phyloP scores from a whole-genome alignment of 208 protist species.

The Wallacemonas sp. region DNA sequence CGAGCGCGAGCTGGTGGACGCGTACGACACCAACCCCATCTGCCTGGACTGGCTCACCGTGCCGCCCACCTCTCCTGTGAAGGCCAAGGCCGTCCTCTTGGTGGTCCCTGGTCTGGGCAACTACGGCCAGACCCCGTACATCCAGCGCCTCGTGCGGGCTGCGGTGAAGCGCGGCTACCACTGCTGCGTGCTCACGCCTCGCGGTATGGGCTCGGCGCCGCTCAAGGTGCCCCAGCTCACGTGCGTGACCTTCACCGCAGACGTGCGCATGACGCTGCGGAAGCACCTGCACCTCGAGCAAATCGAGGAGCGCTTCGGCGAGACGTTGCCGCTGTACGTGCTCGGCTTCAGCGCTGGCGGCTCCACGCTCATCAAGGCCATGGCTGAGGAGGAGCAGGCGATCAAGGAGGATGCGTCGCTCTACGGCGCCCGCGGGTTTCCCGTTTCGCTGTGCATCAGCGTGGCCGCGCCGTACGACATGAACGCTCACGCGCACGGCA shows the following conservation, averaged over 20 bases:
- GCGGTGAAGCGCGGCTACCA: conserved; percentile 34
- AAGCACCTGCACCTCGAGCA: conserved; percentile 24
- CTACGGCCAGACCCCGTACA: conserved; percentile 44
- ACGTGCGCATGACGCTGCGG: conserved; percentile 34
- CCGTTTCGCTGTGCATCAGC: conserved; percentile 26
- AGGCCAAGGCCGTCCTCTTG: conserved; percentile 42
- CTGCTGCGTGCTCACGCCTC: conserved; percentile 53
- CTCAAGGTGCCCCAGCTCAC: conserved; percentile 42
- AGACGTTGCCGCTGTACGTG: conserved; percentile 34
- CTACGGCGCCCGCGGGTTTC: conserved; percentile 29
- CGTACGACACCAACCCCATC: conserved; percentile 57
- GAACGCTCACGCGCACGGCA: conserved; percentile 24
- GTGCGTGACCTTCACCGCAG: conserved; percentile 48
- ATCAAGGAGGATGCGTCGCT: conserved; percentile 15
- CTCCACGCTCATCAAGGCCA: conserved; percentile 32
- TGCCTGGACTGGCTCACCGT: conserved; percentile 59
- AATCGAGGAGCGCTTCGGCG: conserved; percentile 27
- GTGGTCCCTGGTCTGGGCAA: conserved; percentile 52
- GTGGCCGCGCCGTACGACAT: conserved; percentile 60
- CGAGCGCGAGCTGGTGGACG: conserved; percentile 39
- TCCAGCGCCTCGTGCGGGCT: conserved; percentile 33
- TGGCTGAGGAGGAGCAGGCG: conserved; percentile 42
- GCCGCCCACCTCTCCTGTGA: not conserved
- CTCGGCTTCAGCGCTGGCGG: conserved; percentile 56
- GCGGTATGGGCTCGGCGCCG: conserved; percentile 61